Conservation (phyloP, 345 rosid genomes). For the Citrus australasica region DNA sequence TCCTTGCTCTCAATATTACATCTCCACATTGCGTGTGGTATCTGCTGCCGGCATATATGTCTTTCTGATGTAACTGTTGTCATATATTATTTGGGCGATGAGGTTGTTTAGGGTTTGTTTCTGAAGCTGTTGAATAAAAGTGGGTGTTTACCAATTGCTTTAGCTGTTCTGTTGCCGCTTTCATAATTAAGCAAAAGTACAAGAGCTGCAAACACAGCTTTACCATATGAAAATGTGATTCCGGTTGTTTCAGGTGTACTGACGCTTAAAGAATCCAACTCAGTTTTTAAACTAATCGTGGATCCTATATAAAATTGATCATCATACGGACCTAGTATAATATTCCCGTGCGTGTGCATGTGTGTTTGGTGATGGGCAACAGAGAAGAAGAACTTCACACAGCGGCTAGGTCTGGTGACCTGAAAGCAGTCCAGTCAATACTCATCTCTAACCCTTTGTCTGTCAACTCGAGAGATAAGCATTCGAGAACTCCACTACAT, state of each 20-base stretch:
- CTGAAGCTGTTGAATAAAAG: no score
- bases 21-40: neutral
- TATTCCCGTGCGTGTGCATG: neutral
- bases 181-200: neutral
- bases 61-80: no score
- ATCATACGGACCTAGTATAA: no score
- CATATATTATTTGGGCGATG: neutral
- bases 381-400: slow-evolving; percentile 55
- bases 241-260: neutral
- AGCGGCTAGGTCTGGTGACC: slow-evolving; percentile 92
- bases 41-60: neutral
- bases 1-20: neutral
- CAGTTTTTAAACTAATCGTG: neutral
- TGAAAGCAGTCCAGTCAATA: slow-evolving; percentile 51
- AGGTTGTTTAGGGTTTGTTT: neutral
- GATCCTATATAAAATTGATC: neutral
- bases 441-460: slow-evolving; percentile 64
- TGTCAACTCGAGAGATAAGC: slow-evolving; percentile 88
- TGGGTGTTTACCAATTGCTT: neutral
- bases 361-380: slow-evolving; percentile 12
- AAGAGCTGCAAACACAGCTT: neutral
- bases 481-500: slow-evolving; percentile 91
- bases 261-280: neutral
- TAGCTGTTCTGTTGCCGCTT: neutral
- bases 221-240: neutral